These are phyloP conservation scores for Suhomyces ambrosiae DNA, from an alignment of 1,139 yeast genomes.

Conservation along the genomic window DNA sequence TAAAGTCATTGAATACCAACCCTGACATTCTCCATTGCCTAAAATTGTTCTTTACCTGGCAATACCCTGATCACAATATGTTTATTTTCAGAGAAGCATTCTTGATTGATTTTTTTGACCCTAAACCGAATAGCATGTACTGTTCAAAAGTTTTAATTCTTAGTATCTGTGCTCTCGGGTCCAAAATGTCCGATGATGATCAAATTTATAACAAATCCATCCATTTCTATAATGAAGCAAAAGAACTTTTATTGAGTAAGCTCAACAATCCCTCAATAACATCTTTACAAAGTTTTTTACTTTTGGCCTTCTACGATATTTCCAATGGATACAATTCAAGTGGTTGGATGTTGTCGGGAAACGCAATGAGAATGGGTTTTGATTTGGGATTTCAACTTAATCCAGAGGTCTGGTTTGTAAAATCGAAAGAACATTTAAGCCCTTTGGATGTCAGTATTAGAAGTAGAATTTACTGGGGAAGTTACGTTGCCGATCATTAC, in stretches of 20 bases:
- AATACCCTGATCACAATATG: slow-evolving; percentile 65
- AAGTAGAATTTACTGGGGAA: slow-evolving; percentile 67
- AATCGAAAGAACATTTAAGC: slow-evolving; percentile 29
- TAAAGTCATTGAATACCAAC: slow-evolving; percentile 36
- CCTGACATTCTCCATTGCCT: slow-evolving; percentile 51
- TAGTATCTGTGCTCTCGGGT: slow-evolving; percentile 60
- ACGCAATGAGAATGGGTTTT: slow-evolving; percentile 65
- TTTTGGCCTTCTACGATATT: slow-evolving; percentile 59
- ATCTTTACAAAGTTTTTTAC: slow-evolving; percentile 49
- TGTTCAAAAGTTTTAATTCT: slow-evolving; percentile 54
- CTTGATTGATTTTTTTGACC: slow-evolving; percentile 56
- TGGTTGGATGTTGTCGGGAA: slow-evolving; percentile 65
- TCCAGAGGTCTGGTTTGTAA: slow-evolving; percentile 59
- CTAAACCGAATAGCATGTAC: slow-evolving; percentile 48
- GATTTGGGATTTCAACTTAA: slow-evolving; percentile 66
- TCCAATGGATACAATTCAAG: slow-evolving; percentile 57
- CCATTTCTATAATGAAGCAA: slow-evolving; percentile 51
- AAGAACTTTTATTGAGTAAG: slow-evolving; percentile 39
- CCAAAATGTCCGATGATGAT: slow-evolving; percentile 50
- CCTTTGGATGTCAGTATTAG: slow-evolving; percentile 54
- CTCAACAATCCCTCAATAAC: slow-evolving; percentile 46
- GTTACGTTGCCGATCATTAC: slow-evolving; percentile 65
- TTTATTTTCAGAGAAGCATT: slow-evolving; percentile 69
- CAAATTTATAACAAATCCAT: slow-evolving; percentile 39
- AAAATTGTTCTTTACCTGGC: slow-evolving; percentile 62